Base-by-base conservation (phyloP, 129 eudicot genomes). In the Artemisia argyi region DNA sequence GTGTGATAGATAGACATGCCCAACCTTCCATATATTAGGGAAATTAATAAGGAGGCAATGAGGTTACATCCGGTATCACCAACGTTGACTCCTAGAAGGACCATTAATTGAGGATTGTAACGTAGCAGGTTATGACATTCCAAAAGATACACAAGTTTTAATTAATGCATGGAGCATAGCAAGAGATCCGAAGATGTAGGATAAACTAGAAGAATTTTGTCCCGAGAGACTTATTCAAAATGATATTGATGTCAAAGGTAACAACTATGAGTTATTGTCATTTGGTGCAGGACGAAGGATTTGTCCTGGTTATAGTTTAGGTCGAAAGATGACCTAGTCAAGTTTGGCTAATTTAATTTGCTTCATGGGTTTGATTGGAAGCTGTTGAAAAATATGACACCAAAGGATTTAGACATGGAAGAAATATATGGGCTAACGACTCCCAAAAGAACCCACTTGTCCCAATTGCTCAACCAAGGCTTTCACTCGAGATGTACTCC, bases 41-140 rank as follows among this genome's bases (percentile, higher is more conserved):
- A 61, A 61, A 13, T 61, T 26, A 0, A 5, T 13, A 61, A 10
- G 16, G 47, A 61, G 47, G 2, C 47, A 5, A 26, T 14, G 66
- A 61, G 66, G 19, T 61, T 28, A 9, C 46, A 60, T 28, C 65
- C 65, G 6, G 65, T 61, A 18, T 14, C 66, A 11, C 66, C 66
- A 26, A 12, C 22, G 17, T 12, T 61, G 66, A 17, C 19, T 61
- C 66, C 62, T 10, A 9, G 62, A 57, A 57, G 62, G 22, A 30
- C 66, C 28, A 20, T 20, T n/a, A n/a, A 17, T 39, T 2, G 18
- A 61, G 7, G 66, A 28, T 28, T 28, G 66, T 28, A 28, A 61
- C 28, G 66, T 61, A 4, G 66, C 46, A 1, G 46, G 47, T 61
- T 61, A 61, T 28, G 65, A 61, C n/a, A 28, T 28, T 61, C 46